Percentiles rank a stretch among this genome's conserved stretches.
phyloP scores from a whole-genome alignment of 768 basidiomycete species.

The Tylopilus subfusipes region DNA sequence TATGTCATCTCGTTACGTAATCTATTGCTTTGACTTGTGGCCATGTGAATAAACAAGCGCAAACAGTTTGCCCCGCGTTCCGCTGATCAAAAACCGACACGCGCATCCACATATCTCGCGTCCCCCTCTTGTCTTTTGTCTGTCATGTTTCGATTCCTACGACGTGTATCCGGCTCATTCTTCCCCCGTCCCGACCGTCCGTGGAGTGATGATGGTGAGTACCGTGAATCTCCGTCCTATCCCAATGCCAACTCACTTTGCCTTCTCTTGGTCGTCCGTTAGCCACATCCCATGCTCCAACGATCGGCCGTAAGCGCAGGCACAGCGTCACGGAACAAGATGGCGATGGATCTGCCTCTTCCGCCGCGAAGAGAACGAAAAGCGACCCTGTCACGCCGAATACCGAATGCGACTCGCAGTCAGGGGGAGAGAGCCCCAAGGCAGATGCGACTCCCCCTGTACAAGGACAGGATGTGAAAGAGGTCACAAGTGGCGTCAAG shows the following conservation, averaged over 20 bases:
- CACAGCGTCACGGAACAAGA: constrained; percentile 45
- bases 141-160: constrained; percentile 62
- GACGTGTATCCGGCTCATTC: constrained; percentile 67
- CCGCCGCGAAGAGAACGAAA: constrained; percentile 35
- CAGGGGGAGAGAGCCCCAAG: constrained; percentile 14
- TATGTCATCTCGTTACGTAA: constrained; percentile 18
- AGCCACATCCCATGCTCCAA: constrained; percentile 77
- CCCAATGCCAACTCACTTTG: constrained; percentile 12
- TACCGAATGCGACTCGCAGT: constrained; percentile 23
- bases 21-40: not conserved
- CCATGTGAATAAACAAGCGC: constrained; percentile 22
- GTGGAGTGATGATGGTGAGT: constrained; percentile 75
- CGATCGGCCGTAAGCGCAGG: constrained; percentile 63
- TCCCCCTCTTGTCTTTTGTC: not conserved
- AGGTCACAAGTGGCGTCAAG: constrained; percentile 67
- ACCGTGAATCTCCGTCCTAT: constrained; percentile 9
- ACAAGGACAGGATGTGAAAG: constrained; percentile 54
- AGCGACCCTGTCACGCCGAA: constrained; percentile 24
- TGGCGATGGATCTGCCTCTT: constrained; percentile 31
- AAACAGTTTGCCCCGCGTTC: constrained; percentile 18
- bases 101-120: constrained; percentile 10
- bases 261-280: constrained; percentile 4
- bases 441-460: constrained; percentile 17
- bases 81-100: not conserved
- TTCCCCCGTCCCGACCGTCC: constrained; percentile 70